A percentile compares a stretch with the other conserved stretches of the same genome.
Evolutionary conservation across 306 rosid genomes (phyloP).

Genomic region (Castanopsis chinensis): DNA sequence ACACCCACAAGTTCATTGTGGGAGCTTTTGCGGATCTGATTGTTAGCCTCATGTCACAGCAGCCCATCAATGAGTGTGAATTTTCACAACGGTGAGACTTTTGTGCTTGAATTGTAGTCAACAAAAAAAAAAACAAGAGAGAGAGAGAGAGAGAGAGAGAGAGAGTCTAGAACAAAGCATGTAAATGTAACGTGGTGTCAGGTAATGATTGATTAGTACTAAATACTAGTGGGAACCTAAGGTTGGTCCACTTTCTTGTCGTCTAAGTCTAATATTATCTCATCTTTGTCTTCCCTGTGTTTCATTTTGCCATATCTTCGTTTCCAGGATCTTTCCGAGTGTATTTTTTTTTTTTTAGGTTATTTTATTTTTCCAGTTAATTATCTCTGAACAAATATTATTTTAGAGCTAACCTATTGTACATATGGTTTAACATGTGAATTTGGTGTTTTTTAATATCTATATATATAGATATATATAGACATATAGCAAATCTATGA

Average conservation of each 20-base stretch:
- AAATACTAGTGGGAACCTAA: conserved; percentile 19
- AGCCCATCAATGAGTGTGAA: conserved; percentile 21
- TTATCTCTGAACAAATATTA: neutral
- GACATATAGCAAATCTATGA: no score
- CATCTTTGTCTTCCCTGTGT: neutral
- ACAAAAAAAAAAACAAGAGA: neutral
- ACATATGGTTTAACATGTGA: no score
- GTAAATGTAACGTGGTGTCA: conserved; percentile 27
- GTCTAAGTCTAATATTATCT: neutral
- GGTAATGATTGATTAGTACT: conserved; percentile 21
- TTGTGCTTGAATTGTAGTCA: neutral
- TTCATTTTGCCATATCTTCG: neutral
- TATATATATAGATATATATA: no score
- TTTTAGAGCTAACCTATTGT: neutral
- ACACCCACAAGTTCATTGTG: conserved; percentile 73
- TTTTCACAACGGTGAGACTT: conserved; percentile 13
- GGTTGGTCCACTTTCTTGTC: conserved; percentile 6
- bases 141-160: neutral
- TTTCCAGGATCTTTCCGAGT: neutral
- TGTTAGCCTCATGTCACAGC: conserved; percentile 46
- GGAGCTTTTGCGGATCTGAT: conserved; percentile 82
- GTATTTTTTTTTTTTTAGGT: neutral
- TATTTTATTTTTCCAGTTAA: neutral
- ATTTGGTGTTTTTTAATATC: no score
- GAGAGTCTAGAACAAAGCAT: neutral